A percentile compares a stretch with the other conserved stretches of the same genome.
Conservation (phyloP, 441 rosid genomes). For the Croton laevigatus region DNA sequence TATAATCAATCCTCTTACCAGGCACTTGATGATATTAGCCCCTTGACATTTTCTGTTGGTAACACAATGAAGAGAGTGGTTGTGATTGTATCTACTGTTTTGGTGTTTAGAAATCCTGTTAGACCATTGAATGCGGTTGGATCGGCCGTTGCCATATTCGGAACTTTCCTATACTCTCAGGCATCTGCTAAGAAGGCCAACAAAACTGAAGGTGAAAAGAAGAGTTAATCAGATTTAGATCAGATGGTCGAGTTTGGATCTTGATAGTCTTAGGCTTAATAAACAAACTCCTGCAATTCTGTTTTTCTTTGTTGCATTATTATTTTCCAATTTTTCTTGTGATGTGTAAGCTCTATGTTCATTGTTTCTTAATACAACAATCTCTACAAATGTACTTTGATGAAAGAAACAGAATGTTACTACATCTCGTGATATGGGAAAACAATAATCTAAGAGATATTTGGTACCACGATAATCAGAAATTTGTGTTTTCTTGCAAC, state of each 20-base stretch:
- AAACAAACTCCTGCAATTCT: not conserved
- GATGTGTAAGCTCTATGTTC: too few relatives aligned
- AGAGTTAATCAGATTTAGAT: slow-evolving; percentile 30
- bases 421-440: slow-evolving; percentile 34
- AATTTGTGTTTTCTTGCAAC: not conserved
- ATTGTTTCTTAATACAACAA: not conserved
- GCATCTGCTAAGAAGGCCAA: slow-evolving; percentile 60
- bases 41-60: slow-evolving; percentile 88
- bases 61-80: slow-evolving; percentile 94
- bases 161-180: slow-evolving; percentile 90
- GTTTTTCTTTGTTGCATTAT: not conserved
- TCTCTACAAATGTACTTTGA: slow-evolving; percentile 57
- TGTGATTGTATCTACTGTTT: slow-evolving; percentile 80
- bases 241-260: not conserved
- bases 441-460: not conserved
- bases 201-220: slow-evolving; percentile 54
- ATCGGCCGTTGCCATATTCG: slow-evolving; percentile 78
- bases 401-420: slow-evolving; percentile 39
- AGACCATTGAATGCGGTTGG: slow-evolving; percentile 92
- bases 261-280: slow-evolving; percentile 6
- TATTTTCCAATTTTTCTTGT: too few relatives aligned
- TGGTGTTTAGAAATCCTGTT: slow-evolving; percentile 94
- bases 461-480: slow-evolving; percentile 1
- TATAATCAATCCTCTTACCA: slow-evolving; percentile 91
- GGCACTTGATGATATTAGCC: slow-evolving; percentile 95